Conservation (phyloP, 345 rosid genomes). For the Gossypium arboreum region DNA sequence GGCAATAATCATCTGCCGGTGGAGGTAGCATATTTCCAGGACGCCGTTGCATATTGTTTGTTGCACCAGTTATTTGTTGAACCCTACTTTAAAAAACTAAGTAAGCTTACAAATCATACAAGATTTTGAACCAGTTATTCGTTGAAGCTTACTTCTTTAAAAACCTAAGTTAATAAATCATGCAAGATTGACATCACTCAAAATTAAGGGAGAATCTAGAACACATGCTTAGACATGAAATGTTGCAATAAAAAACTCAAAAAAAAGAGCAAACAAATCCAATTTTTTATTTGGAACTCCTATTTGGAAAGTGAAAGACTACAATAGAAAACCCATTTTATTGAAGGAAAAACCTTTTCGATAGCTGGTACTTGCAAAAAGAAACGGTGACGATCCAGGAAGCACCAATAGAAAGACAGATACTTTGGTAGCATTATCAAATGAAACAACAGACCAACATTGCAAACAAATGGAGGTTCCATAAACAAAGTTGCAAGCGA, state of each 20-base stretch:
- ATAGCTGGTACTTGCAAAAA: background rate
- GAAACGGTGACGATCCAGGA: background rate
- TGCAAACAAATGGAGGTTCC: background rate
- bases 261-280: background rate
- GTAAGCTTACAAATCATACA: background rate
- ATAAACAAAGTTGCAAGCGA: background rate
- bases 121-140: background rate
- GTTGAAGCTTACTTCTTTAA: constrained; percentile 25
- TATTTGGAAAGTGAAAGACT: background rate
- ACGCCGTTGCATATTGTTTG: constrained; percentile 46
- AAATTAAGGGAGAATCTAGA: background rate
- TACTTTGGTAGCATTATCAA: background rate
- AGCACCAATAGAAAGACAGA: background rate
- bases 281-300: background rate
- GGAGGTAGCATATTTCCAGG: constrained; percentile 77
- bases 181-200: background rate
- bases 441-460: background rate
- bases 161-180: constrained; percentile 21
- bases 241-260: background rate
- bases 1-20: constrained; percentile 60
- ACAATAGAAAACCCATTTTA: background rate
- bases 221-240: background rate
- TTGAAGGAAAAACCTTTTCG: background rate
- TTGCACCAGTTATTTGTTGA: constrained; percentile 69
- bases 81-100: constrained; percentile 37